Evolutionary conservation across 2,329 filamentous ascomycete species (phyloP).

Genomic region (Cercospora zeina): DNA sequence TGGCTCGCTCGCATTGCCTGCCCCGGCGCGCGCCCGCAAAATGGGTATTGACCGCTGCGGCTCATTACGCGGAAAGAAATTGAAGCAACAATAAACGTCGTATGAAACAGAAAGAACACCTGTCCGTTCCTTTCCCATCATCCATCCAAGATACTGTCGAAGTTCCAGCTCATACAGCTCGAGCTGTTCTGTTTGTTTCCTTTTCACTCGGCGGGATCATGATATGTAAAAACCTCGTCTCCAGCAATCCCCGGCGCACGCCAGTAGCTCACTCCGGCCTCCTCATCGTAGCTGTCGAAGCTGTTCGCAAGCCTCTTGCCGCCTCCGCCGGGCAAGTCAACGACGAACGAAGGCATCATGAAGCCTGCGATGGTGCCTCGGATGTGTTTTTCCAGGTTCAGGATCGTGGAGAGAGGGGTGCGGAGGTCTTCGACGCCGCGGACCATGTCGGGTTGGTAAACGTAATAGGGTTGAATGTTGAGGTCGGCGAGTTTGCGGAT

Average conservation of each 20-base stretch:
- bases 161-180: constrained; percentile 16
- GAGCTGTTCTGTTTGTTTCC: constrained; percentile 5
- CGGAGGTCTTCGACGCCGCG: constrained; percentile 61
- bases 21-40: neutral
- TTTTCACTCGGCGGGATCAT: constrained; percentile 54
- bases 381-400: constrained; percentile 59
- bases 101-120: too few relatives aligned
- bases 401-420: constrained; percentile 60
- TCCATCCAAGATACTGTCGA: too few relatives aligned
- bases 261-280: constrained; percentile 57
- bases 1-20: neutral
- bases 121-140: too few relatives aligned
- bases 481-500: constrained; percentile 58
- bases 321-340: constrained; percentile 64
- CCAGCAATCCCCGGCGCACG: constrained; percentile 57
- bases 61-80: neutral
- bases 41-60: too few relatives aligned
- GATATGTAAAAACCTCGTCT: constrained; percentile 55
- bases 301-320: constrained; percentile 62
- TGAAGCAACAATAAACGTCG: neutral
- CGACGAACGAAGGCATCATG: constrained; percentile 62
- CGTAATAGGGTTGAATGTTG: constrained; percentile 63
- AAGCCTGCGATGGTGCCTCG: constrained; percentile 64
- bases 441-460: constrained; percentile 67
- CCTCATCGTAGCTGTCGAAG: constrained; percentile 55